Percentiles rank a stretch among this genome's conserved stretches.
These are phyloP conservation scores for Phycomyces blakesleeanus DNA, from an alignment of 192 early-diverging fungal species.

Conservation along the genomic window DNA sequence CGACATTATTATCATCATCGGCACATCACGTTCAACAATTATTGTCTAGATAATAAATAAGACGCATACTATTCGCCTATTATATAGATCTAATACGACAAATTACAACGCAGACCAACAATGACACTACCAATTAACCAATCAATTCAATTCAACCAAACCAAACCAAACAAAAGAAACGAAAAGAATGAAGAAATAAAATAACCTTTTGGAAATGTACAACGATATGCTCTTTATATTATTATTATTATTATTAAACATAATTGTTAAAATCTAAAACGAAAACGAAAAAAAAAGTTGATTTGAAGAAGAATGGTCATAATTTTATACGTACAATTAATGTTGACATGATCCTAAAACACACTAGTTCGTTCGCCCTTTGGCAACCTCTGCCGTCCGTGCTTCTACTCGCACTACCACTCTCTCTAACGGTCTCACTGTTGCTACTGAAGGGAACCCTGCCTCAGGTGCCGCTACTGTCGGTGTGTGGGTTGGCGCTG, in stretches of 20 bases:
- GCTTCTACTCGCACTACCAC: slow-evolving; percentile 61
- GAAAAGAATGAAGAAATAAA: too few species aligned
- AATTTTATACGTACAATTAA: too few species aligned
- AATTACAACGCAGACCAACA: too few species aligned
- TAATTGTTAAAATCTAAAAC: too few species aligned
- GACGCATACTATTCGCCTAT: neutral
- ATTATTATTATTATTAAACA: too few species aligned
- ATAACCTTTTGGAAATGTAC: too few species aligned
- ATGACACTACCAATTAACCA: too few species aligned
- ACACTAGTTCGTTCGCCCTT: slow-evolving; percentile 48
- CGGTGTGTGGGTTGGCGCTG: slow-evolving; percentile 87
- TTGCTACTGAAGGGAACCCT: slow-evolving; percentile 83
- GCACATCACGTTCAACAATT: neutral
- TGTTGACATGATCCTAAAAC: neutral
- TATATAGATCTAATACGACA: neutral
- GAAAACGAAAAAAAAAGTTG: too few species aligned
- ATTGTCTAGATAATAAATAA: neutral
- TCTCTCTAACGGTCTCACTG: slow-evolving; percentile 74
- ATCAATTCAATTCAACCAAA: too few species aligned
- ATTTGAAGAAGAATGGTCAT: too few species aligned
- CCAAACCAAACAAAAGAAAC: too few species aligned
- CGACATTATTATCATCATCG: neutral
- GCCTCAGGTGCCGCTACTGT: slow-evolving; percentile 79
- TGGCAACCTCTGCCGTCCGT: slow-evolving; percentile 46
- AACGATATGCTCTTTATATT: too few species aligned